phyloP scores from a whole-genome alignment of 306 rosid species.

The Rosa lucieae region DNA sequence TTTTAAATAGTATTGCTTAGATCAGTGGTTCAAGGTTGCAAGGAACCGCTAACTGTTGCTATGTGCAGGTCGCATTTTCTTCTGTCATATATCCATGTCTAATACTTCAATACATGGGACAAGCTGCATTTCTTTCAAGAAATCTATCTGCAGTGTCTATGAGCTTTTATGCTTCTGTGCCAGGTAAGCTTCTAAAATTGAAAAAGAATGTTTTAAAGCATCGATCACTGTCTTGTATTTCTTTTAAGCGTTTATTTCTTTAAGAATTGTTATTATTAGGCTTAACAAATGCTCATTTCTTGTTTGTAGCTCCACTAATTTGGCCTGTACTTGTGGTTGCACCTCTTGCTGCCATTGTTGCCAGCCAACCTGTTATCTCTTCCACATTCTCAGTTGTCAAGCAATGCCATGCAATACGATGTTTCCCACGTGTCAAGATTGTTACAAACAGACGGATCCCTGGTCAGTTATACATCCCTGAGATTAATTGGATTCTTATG shows the following conservation, averaged over 20 bases:
- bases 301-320: slow-evolving; percentile 61
- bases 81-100: slow-evolving; percentile 71
- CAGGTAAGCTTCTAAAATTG: slow-evolving; percentile 51
- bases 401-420: slow-evolving; percentile 74
- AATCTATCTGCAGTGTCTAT: slow-evolving; percentile 58
- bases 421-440: slow-evolving; percentile 86
- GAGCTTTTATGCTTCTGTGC: slow-evolving; percentile 90
- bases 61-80: slow-evolving; percentile 65
- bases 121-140: slow-evolving; percentile 86
- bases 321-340: slow-evolving; percentile 81
- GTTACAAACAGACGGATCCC: slow-evolving; percentile 77
- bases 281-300: slow-evolving; percentile 36
- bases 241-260: neutral
- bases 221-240: slow-evolving; percentile 7
- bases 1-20: neutral
- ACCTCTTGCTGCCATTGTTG: slow-evolving; percentile 60
- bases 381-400: slow-evolving; percentile 65
- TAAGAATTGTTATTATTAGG: slow-evolving; percentile 3
- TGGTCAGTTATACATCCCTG: slow-evolving; percentile 86
- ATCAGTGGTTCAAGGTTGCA: neutral
- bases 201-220: neutral
- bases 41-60: slow-evolving; percentile 20
- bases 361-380: slow-evolving; percentile 77
- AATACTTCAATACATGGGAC: slow-evolving; percentile 89
- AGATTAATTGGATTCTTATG: slow-evolving; percentile 84